Conservation (phyloP, 2,329 filamentous ascomycete genomes). For the Cladosporium sp. region DNA sequence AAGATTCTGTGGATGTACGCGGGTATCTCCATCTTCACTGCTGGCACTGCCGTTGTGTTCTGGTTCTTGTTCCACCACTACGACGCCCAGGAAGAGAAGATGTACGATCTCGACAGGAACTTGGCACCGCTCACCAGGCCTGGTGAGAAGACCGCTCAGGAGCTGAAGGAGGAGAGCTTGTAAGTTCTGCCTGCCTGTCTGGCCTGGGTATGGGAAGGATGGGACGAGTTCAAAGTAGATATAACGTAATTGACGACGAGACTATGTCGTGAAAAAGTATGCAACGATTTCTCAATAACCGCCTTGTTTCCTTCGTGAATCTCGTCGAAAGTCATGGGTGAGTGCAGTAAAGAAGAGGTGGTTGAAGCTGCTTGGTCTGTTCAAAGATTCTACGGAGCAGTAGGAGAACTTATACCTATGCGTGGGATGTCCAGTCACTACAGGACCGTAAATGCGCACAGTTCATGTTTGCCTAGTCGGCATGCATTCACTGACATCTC, state of each 20-base stretch:
- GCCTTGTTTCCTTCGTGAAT: background rate
- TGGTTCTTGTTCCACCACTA: conserved; percentile 35
- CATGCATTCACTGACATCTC: too few species aligned
- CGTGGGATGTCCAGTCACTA: too few species aligned
- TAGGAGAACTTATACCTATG: too few species aligned
- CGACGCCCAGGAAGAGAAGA: conserved; percentile 46
- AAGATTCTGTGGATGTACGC: conserved; percentile 59
- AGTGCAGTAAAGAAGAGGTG: too few species aligned
- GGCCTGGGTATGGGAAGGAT: too few species aligned
- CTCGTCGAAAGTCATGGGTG: too few species aligned
- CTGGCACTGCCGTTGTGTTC: conserved; percentile 24
- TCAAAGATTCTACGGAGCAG: too few species aligned
- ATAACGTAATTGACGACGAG: too few species aligned
- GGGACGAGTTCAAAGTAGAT: background rate
- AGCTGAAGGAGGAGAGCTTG: conserved; percentile 2
- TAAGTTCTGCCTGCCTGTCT: background rate
- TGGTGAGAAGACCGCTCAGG: conserved; percentile 1
- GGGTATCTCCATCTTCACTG: conserved; percentile 22
- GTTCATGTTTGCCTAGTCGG: too few species aligned
- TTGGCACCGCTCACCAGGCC: background rate
- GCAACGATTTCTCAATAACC: background rate
- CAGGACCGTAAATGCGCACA: too few species aligned
- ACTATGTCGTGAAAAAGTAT: background rate
- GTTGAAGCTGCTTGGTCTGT: too few species aligned
- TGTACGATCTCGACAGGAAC: conserved; percentile 44